A percentile compares a stretch with the other conserved stretches of the same genome.
Evolutionary conservation across 177 flowering plant species (phyloP).

Genomic region (Telopea speciosissima): DNA sequence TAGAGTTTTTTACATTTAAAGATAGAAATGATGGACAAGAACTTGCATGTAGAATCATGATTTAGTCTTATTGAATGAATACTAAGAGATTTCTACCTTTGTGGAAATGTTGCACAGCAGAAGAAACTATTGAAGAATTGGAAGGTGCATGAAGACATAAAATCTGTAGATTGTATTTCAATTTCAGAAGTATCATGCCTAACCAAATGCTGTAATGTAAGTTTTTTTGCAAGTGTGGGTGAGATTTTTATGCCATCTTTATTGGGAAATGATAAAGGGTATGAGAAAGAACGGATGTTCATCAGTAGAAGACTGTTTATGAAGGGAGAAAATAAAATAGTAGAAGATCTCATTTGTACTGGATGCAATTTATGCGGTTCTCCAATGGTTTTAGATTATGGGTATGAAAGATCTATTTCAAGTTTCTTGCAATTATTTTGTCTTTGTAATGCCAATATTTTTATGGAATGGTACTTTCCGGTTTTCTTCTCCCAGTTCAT

Average conservation of each 20-base stretch:
- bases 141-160: constrained; percentile 43
- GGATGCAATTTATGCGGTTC: constrained; percentile 70
- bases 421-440: neutral
- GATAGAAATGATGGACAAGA: too few species aligned
- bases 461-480: constrained; percentile 1
- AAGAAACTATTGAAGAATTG: constrained; percentile 42
- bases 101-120: neutral
- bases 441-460: neutral
- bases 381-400: constrained; percentile 33
- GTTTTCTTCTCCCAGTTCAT: constrained; percentile 25
- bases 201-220: constrained; percentile 36
- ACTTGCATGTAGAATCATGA: too few species aligned
- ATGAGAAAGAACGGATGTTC: constrained; percentile 49
- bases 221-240: constrained; percentile 49
- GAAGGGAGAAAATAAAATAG: constrained; percentile 25
- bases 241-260: constrained; percentile 56
- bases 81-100: neutral
- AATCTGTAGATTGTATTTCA: constrained; percentile 28
- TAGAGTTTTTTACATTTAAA: too few species aligned
- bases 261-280: constrained; percentile 22
- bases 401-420: constrained; percentile 22
- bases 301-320: constrained; percentile 44
- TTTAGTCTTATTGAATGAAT: too few species aligned
- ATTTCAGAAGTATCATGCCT: constrained; percentile 38
- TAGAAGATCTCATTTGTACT: constrained; percentile 59